Evolutionary conservation across 2,329 filamentous ascomycete species (phyloP).

Genomic region (Niveomyces coronatus): DNA sequence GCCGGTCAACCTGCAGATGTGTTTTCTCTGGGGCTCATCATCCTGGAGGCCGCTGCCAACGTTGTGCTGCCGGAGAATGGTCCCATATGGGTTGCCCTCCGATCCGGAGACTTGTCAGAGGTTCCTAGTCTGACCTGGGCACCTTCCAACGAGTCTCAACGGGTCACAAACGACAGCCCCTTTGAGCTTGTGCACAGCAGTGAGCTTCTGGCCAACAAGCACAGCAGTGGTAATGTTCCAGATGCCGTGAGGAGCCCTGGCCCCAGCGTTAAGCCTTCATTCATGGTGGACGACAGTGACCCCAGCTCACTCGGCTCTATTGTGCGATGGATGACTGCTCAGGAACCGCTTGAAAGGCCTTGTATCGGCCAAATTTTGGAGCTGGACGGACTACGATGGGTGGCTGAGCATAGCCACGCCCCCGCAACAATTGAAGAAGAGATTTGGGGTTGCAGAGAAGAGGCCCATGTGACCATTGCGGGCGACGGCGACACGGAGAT

Average conservation of each 20-base stretch:
- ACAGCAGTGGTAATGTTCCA: slow-evolving; percentile 28
- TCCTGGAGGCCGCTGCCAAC: slow-evolving; percentile 90
- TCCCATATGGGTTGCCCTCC: slow-evolving; percentile 77
- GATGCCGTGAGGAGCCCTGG: slow-evolving; percentile 39
- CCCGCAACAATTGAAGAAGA: slow-evolving; percentile 95
- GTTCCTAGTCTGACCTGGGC: slow-evolving; percentile 82
- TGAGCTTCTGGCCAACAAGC: slow-evolving; percentile 22
- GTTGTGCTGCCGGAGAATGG: slow-evolving; percentile 91
- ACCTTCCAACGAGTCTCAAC: slow-evolving; percentile 56
- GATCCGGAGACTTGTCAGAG: slow-evolving; percentile 80
- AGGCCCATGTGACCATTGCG: slow-evolving; percentile 28
- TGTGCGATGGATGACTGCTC: slow-evolving; percentile 79
- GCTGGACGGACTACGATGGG: slow-evolving; percentile 69
- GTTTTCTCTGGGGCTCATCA: slow-evolving; percentile 88
- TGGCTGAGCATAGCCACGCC: slow-evolving; percentile 63
- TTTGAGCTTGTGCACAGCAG: slow-evolving; percentile 28
- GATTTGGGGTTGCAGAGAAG: slow-evolving; percentile 76
- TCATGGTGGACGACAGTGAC: slow-evolving; percentile 74
- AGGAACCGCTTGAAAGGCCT: slow-evolving; percentile 63
- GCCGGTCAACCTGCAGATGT: slow-evolving; percentile 89
- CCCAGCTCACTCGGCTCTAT: slow-evolving; percentile 70
- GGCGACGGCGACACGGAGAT: slow-evolving; percentile 45
- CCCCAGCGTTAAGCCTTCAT: slow-evolving; percentile 58
- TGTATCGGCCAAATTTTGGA: slow-evolving; percentile 62
- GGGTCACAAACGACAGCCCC: slow-evolving; percentile 55